Evolutionary conservation across 495 filamentous ascomycete genomes (phyloP), one percentile per base, ranked within the genome.

Genomic region (Cladorrhinum samala): DNA sequence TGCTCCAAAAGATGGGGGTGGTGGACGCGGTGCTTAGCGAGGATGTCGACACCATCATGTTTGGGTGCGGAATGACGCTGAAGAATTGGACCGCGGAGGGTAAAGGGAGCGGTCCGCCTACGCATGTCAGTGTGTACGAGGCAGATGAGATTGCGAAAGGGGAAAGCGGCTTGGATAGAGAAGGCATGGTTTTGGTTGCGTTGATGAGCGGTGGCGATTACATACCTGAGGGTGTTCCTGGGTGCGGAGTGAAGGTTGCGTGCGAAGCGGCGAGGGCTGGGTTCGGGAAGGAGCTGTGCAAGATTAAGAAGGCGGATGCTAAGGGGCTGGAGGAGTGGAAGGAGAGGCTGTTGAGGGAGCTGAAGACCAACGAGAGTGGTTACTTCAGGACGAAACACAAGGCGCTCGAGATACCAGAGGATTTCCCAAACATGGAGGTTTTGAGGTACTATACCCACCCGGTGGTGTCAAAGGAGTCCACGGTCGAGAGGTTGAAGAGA

Each of bases 11-110:
- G 51, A 79, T 83, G 24, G 90, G 91, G 0, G 75, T 96, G 40
- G 94, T 97, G 2, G 94, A 99, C 69, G 93, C 88, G 0, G 94
- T 97, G 11, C 78, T 99, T 61, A 96, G 89, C 63, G 91, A 99
- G 66, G 94, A 99, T 74, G 90, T 96, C 36, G 94, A 99, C 67
- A 91, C 94, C 2, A 77, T 99, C 60, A 97, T 99, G 94, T 99
- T 97, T 66, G 94, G 94, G 2, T 91, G 88, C 43, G 81, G 77
- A 0, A 66, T 79, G 43, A 93, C 83, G 0, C 70, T 96, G 25
- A 80, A 89, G 53, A 91, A 90, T 60, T 98, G 91, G 83, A 86
- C 87, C 0, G 79, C 84, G 18, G 89, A 95, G 66, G 73, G 17
- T 71, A 82, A 72, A 59, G 73, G 77, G 1, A 77, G 72, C 52